Evolutionary conservation across 768 basidiomycete species (phyloP), one percentile per base, ranked within the genome.

Genomic region (Boletus rex-veris): DNA sequence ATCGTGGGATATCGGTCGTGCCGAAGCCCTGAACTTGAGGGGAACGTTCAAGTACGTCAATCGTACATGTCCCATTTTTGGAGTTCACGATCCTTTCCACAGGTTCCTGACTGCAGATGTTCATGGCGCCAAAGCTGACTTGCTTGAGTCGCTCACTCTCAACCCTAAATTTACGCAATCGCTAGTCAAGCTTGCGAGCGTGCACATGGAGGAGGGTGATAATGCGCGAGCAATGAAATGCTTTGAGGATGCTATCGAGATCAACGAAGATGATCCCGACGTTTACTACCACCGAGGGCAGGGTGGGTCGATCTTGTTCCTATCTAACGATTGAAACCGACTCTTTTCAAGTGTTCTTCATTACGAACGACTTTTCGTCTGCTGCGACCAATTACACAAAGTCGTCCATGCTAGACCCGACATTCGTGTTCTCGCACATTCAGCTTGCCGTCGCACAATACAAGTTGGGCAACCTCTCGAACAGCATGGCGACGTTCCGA

Each of bases 241-340:
- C 68, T 98, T 98, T 67, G 94, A 96, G 41, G 78, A 87, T 58
- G 97, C 97, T 1, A 86, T 93, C 66, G 77, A 79, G 61, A 81
- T 88, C 60, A 86, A 98, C 63, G 74, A 85, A 7, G 75, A 84
- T 45, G 95, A 98, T 72, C 87, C 96, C 0, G 96, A 98, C 71
- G 92, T 97, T 52, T 98, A 92, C 77, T 99, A 99, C 73, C 97
- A 99, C 70, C 92, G 95, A 61, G 97, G 96, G 42, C 97, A 99
- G 78, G 91, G 91, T 90, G 33, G 15, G 60, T 58, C 21, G 12
- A 5, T 43, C 48, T 50, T 31, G 30, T 52, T 18, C 11, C 19
- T n/a, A 5, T 11, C 4, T 16, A 4, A 31, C 33, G 16, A 31
- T 53, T 7, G 16, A n/a, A 31, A 15, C 51, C 24, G 28, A 58